Evolutionary conservation across 495 filamentous ascomycete genomes (phyloP).

Genomic region (Copromyces sp.): DNA sequence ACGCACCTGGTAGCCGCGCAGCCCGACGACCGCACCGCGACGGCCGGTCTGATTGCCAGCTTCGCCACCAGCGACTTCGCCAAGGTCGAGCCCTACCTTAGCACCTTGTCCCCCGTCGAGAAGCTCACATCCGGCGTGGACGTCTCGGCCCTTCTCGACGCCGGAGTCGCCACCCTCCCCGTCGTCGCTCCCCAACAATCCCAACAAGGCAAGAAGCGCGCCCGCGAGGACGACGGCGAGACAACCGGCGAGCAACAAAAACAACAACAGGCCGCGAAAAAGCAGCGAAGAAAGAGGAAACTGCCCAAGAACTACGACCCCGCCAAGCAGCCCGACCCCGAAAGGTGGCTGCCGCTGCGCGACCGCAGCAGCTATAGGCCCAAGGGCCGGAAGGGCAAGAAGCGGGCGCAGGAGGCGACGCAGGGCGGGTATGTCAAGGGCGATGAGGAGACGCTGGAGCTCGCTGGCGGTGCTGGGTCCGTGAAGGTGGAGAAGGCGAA

Average conservation of each 20-base stretch:
- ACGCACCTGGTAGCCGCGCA: conserved; percentile 51
- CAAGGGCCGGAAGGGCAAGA: conserved; percentile 85
- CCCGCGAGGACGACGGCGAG: conserved; percentile 31
- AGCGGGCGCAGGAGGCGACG: conserved; percentile 62
- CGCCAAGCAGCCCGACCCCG: conserved; percentile 70
- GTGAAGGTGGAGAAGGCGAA: conserved; percentile 47
- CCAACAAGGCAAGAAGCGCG: conserved; percentile 19
- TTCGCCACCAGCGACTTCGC: conserved; percentile 56
- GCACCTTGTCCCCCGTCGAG: conserved; percentile 53
- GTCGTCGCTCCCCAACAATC: conserved; percentile 13
- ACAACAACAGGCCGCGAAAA: conserved; percentile 46
- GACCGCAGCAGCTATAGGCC: conserved; percentile 83
- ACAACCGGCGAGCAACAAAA: conserved; percentile 32
- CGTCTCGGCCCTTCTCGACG: conserved; percentile 56
- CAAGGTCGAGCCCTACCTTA: conserved; percentile 49
- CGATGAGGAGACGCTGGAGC: conserved; percentile 54
- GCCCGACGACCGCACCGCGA: conserved; percentile 51
- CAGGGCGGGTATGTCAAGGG: conserved; percentile 66
- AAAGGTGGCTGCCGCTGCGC: conserved; percentile 83
- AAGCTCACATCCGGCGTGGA: conserved; percentile 59
- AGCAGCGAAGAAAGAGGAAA: conserved; percentile 59
- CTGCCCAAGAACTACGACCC: conserved; percentile 70
- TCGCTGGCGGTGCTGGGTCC: conserved; percentile 51
- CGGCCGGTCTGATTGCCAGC: conserved; percentile 76
- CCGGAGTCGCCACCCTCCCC: conserved; percentile 60